Evolutionary conservation across 192 early-diverging fungal species (phyloP).

Genomic region (Paraglomus occultum): DNA sequence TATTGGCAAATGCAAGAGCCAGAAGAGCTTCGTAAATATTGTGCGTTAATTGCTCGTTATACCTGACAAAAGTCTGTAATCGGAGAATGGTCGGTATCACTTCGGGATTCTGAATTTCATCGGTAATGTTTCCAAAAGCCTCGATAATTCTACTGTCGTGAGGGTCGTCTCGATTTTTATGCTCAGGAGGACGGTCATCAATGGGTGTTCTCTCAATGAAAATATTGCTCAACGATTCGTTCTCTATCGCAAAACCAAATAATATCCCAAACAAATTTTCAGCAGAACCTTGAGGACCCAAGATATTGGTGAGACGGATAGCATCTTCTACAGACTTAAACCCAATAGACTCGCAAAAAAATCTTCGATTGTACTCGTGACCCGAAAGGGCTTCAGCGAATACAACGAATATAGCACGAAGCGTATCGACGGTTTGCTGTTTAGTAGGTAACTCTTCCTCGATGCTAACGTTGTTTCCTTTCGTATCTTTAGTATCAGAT

Average conservation of each 20-base stretch:
- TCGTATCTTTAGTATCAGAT: constrained; percentile 10
- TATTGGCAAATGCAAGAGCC: constrained; percentile 44
- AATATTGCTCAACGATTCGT: constrained; percentile 42
- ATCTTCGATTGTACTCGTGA: constrained; percentile 46
- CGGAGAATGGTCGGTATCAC: constrained; percentile 33
- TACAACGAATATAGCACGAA: constrained; percentile 47
- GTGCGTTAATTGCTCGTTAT: constrained; percentile 27
- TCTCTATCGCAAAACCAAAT: constrained; percentile 55
- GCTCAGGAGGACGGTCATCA: constrained; percentile 26
- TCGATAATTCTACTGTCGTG: constrained; percentile 34
- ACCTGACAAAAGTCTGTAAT: constrained; percentile 30
- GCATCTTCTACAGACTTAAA: constrained; percentile 57
- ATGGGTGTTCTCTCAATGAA: constrained; percentile 38
- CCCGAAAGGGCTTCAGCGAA: constrained; percentile 54
- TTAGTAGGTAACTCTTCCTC: constrained; percentile 36
- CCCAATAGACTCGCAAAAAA: constrained; percentile 53
- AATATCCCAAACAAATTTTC: constrained; percentile 55
- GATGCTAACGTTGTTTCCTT: constrained; percentile 29
- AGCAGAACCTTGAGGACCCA: constrained; percentile 37
- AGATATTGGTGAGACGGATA: constrained; percentile 50
- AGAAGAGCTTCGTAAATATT: constrained; percentile 41
- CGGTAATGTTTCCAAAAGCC: constrained; percentile 36
- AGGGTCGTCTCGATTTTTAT: constrained; percentile 37
- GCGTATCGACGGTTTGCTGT: constrained; percentile 38
- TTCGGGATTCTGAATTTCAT: constrained; percentile 40